A percentile compares a stretch with the other conserved stretches of the same genome.
phyloP scores from a whole-genome alignment of 2,329 filamentous ascomycete species.

The Pseudogymnoascus sp. region DNA sequence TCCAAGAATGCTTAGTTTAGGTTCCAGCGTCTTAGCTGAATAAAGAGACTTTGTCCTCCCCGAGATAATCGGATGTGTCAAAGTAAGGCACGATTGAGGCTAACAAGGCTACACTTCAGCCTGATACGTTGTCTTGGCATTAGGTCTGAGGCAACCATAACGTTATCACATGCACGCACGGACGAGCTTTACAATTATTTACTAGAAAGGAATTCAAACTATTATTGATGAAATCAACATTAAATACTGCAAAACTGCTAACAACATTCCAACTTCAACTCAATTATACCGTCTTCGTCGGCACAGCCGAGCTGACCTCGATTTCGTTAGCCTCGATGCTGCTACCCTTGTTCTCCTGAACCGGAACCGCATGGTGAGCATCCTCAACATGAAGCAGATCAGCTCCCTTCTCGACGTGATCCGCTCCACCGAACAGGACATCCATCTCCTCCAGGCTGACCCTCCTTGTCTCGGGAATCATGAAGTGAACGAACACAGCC shows the following conservation, averaged over 20 bases:
- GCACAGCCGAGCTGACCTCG: background rate
- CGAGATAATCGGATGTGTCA: background rate
- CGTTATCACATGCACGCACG: background rate
- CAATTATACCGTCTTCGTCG: conserved; percentile 3
- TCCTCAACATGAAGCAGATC: conserved; percentile 23
- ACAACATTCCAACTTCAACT: background rate
- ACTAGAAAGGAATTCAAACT: background rate
- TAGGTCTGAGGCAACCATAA: background rate
- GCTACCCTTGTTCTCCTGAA: background rate
- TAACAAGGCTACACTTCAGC: background rate
- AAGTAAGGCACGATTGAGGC: background rate
- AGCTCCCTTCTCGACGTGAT: conserved; percentile 27
- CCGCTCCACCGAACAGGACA: conserved; percentile 39
- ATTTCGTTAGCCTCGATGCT: background rate
- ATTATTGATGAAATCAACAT: conserved; percentile 6
- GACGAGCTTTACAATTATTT: background rate
- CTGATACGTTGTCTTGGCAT: background rate
- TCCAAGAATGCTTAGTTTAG: conserved; percentile 4
- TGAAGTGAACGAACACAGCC: conserved; percentile 43
- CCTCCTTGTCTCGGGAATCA: conserved; percentile 49
- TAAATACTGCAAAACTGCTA: background rate
- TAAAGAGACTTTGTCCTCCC: background rate
- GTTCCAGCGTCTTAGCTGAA: background rate
- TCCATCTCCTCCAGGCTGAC: conserved; percentile 50
- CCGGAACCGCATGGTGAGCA: conserved; percentile 19